Conservation (phyloP, 805 yeast species). For the Scheffersomyces stipitis region DNA sequence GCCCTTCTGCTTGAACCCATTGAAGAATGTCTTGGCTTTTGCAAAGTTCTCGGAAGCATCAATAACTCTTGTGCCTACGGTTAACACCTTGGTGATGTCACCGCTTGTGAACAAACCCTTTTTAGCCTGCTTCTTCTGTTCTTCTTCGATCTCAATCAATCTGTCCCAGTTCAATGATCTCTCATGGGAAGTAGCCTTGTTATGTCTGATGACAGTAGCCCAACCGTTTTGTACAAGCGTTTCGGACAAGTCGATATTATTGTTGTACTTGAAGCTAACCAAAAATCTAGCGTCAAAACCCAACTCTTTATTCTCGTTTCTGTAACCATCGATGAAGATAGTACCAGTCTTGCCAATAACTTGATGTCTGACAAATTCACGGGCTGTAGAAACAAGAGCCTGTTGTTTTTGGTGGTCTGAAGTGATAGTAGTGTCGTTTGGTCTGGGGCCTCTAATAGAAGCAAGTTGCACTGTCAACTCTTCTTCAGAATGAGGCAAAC, state of each 20-base stretch:
- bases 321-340: slow-evolving; percentile 59
- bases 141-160: slow-evolving; percentile 65
- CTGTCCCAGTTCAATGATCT: slow-evolving; percentile 78
- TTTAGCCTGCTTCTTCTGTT: slow-evolving; percentile 51
- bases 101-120: slow-evolving; percentile 61
- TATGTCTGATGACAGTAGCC: slow-evolving; percentile 77
- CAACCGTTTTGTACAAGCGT: slow-evolving; percentile 61
- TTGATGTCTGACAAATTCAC: slow-evolving; percentile 68
- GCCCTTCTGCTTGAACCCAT: slow-evolving; percentile 66
- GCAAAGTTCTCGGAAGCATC: slow-evolving; percentile 77
- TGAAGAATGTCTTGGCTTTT: slow-evolving; percentile 72
- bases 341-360: slow-evolving; percentile 71
- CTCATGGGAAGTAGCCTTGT: slow-evolving; percentile 65
- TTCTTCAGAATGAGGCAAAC: slow-evolving; percentile 45
- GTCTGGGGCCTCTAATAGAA: slow-evolving; percentile 73
- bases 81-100: slow-evolving; percentile 46
- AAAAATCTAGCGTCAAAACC: slow-evolving; percentile 65
- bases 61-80: slow-evolving; percentile 59
- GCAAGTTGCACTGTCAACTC: slow-evolving; percentile 73
- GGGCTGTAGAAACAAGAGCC: slow-evolving; percentile 62
- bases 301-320: slow-evolving; percentile 55
- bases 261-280: slow-evolving; percentile 55
- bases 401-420: slow-evolving; percentile 36
- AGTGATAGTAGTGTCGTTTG: slow-evolving; percentile 51
- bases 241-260: slow-evolving; percentile 61